Evolutionary conservation across 352 stramenopile species (phyloP).

Genomic region (Phytophthora podocarpi): DNA sequence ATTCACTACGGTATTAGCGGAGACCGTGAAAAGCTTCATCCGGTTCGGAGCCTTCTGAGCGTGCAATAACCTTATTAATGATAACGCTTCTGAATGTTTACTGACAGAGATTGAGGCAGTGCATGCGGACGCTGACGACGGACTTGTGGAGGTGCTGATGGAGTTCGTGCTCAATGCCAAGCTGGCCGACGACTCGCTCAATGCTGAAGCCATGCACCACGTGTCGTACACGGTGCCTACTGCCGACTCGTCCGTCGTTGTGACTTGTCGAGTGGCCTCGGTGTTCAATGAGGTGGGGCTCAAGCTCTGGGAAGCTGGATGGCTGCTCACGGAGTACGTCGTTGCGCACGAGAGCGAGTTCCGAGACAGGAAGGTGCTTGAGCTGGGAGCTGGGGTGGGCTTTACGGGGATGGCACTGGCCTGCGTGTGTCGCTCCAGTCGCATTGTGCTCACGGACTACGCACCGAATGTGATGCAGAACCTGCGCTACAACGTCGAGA

Average conservation of each 20-base stretch:
- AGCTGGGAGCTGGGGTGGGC: slow-evolving; percentile 75
- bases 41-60: too few relatives aligned
- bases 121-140: slow-evolving; percentile 53
- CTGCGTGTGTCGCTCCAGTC: slow-evolving; percentile 36
- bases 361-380: slow-evolving; percentile 53
- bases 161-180: slow-evolving; percentile 53
- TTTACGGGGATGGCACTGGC: slow-evolving; percentile 73
- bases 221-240: slow-evolving; percentile 62
- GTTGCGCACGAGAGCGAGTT: slow-evolving; percentile 63
- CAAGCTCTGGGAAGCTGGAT: slow-evolving; percentile 84
- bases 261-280: slow-evolving; percentile 79
- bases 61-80: neutral
- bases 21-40: neutral
- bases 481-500: slow-evolving; percentile 79
- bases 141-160: slow-evolving; percentile 59
- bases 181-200: slow-evolving; percentile 33
- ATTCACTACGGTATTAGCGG: neutral
- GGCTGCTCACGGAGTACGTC: slow-evolving; percentile 77
- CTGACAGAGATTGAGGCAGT: slow-evolving; percentile 59
- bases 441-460: slow-evolving; percentile 77
- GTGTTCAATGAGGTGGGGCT: slow-evolving; percentile 86
- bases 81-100: neutral
- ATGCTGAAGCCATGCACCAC: slow-evolving; percentile 72
- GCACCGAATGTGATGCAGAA: slow-evolving; percentile 85
- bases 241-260: slow-evolving; percentile 23